A percentile compares a stretch with the other conserved stretches of the same genome.
Evolutionary conservation across 495 filamentous ascomycete genomes (phyloP).

Genomic region (Penicillium ucsense): DNA sequence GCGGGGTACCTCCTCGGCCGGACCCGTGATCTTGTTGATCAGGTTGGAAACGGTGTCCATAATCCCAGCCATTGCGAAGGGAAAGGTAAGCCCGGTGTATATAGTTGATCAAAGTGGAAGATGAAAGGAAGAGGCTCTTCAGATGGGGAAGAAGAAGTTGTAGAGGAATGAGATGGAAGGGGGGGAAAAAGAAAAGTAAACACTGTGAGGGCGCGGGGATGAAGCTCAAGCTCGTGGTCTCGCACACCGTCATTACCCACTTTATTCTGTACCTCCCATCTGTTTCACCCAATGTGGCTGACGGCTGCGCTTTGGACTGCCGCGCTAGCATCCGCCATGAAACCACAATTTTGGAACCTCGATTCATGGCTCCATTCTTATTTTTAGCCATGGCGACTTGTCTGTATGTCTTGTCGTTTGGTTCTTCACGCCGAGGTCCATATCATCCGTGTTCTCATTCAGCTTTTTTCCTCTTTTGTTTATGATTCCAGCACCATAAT

Average conservation of each 20-base stretch:
- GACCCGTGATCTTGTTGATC: constrained; percentile 45
- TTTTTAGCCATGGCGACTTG: constrained; percentile 8
- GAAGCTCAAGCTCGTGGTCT: constrained; percentile 12
- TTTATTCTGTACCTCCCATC: too few relatives aligned
- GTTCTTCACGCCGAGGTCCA: too few relatives aligned
- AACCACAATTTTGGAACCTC: too few relatives aligned
- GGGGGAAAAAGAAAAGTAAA: constrained; percentile 10
- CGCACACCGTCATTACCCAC: constrained; percentile 8
- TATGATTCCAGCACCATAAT: too few relatives aligned
- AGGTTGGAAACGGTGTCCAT: constrained; percentile 48
- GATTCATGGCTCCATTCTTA: constrained; percentile 1
- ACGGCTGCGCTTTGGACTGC: neutral
- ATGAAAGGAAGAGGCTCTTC: neutral
- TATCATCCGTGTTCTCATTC: too few relatives aligned
- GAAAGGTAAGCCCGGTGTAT: neutral
- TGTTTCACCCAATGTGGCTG: too few relatives aligned
- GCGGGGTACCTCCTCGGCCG: constrained; percentile 37
- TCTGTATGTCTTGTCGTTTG: too few relatives aligned
- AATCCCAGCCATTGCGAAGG: constrained; percentile 34
- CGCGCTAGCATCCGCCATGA: neutral
- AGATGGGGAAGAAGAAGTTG: neutral
- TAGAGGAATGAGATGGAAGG: neutral
- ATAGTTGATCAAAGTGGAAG: neutral
- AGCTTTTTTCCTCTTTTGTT: too few relatives aligned
- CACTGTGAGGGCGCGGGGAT: constrained; percentile 12